Base-by-base conservation (phyloP, 2,329 filamentous ascomycete genomes). In the Alternaria consortialis region DNA sequence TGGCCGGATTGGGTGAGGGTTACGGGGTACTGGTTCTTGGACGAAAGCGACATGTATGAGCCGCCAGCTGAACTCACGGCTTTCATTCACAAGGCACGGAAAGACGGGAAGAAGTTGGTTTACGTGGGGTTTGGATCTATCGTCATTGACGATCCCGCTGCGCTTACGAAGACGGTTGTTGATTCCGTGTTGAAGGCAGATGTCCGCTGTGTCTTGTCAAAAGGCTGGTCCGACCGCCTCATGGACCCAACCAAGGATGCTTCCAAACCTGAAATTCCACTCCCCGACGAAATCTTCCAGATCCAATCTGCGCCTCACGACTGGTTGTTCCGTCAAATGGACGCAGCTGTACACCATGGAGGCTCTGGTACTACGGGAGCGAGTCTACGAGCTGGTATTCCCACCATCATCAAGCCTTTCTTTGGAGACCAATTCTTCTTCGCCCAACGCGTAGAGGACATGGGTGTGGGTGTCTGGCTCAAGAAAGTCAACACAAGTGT, bases 401-500 rank as follows among this genome's bases (percentile, higher is more conserved):
- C 95, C 0, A 98, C 95, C 0, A 94, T 99, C 65, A 91, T 98
- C 74, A 92, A 94, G 63, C 95, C 95, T 0, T 99, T 98, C 83
- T 99, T 99, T 74, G 95, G 95, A 5, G 95, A 99, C 72, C 95
- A 99, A 76, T 97, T 91, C 84, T 99, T 99, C 83, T 98, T 97
- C 71, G 95, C 93, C 7, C 87, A 85, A 31, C 87, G 95, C 4
- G 91, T 98, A 1, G 93, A 98, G 77, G 94, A 98, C 73, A 84
- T 99, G 6, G 94, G 95, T 0, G 95, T 98, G 2, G 95, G 95
- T 0, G 89, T 97, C 20, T 92, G 90, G 74, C 84, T 99, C 70
- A 93, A 91, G 82, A 95, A 92, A 79, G 88, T 97, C 82, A 96
- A 95, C 23, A 90, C 92, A n/a, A 91, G 88, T 66, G 87, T 90